A percentile compares a stretch with the other conserved stretches of the same genome.
Conservation (phyloP, 352 stramenopile genomes). For the Phytophthora quininea region DNA sequence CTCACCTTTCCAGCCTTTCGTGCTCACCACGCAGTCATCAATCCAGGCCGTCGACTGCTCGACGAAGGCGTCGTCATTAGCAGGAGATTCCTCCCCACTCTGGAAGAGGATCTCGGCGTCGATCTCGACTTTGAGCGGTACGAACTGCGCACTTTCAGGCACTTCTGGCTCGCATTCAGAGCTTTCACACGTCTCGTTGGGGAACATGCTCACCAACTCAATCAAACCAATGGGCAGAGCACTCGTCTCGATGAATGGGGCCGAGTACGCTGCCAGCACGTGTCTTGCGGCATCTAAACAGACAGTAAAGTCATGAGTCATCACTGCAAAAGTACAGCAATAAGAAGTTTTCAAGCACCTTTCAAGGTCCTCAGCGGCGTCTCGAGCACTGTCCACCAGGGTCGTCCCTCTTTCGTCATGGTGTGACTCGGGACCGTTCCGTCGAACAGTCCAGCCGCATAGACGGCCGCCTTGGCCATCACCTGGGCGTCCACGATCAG, state of each 20-base stretch:
- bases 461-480: constrained; percentile 48
- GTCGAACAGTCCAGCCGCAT: constrained; percentile 48
- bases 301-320: no score
- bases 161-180: constrained; percentile 15
- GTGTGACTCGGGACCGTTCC: constrained; percentile 25
- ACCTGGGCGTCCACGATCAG: constrained; percentile 40
- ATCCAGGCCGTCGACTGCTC: constrained; percentile 29
- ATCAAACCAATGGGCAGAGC: constrained; percentile 20
- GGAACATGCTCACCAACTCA: constrained; percentile 31
- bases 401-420: constrained; percentile 18
- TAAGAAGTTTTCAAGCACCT: constrained; percentile 30
- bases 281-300: constrained; percentile 28
- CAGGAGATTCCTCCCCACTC: constrained; percentile 14
- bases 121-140: constrained; percentile 21
- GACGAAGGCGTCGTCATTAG: constrained; percentile 18
- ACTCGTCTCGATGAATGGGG: constrained; percentile 31
- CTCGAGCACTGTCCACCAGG: constrained; percentile 43
- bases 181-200: constrained; percentile 22
- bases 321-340: not conserved
- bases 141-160: constrained; percentile 4
- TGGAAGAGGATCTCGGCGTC: constrained; percentile 28
- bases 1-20: constrained; percentile 9
- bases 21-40: constrained; percentile 24
- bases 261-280: constrained; percentile 33
- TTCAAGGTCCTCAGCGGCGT: constrained; percentile 33